These are phyloP conservation scores for Russula virescens DNA, from an alignment of 768 basidiomycete species.

Conservation along the genomic window DNA sequence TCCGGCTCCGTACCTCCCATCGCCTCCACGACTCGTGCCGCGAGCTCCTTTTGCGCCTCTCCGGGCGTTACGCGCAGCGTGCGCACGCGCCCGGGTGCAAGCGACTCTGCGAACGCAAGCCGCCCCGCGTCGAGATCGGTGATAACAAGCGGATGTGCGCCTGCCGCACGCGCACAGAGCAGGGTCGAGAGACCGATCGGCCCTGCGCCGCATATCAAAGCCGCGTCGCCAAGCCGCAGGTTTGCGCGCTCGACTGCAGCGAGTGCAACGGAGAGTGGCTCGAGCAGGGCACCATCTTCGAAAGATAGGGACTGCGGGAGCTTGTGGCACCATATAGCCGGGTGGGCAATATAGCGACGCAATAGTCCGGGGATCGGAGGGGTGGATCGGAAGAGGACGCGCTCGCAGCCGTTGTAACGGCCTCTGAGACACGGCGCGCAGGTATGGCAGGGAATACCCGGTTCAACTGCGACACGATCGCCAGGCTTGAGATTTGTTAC, in stretches of 20 bases:
- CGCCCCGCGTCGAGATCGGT: constrained; percentile 63
- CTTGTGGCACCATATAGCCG: constrained; percentile 44
- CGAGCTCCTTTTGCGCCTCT: constrained; percentile 43
- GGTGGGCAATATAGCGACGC: constrained; percentile 22
- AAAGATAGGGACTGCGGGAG: constrained; percentile 57
- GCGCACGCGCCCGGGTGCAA: constrained; percentile 40
- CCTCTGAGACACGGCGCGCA: constrained; percentile 61
- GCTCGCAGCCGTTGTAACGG: constrained; percentile 54
- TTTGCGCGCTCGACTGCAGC: constrained; percentile 62
- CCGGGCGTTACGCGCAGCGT: constrained; percentile 51
- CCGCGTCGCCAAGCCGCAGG: constrained; percentile 58
- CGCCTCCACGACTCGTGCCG: constrained; percentile 45
- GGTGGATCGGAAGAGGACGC: constrained; percentile 61
- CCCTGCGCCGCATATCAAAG: constrained; percentile 61
- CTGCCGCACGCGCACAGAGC: constrained; percentile 59
- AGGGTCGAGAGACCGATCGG: constrained; percentile 61
- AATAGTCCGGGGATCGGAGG: constrained; percentile 44
- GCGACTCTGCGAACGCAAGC: constrained; percentile 57
- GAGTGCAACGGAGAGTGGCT: constrained; percentile 60
- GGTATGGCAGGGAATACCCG: constrained; percentile 61
- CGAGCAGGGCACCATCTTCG: constrained; percentile 64
- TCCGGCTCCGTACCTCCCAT: constrained; percentile 44
- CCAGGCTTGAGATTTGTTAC: constrained; percentile 32
- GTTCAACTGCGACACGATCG: constrained; percentile 65
- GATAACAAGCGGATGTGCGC: constrained; percentile 64